Evolutionary conservation across 345 rosid genomes (phyloP).

Genomic region (Erysimum cheiranthoides): DNA sequence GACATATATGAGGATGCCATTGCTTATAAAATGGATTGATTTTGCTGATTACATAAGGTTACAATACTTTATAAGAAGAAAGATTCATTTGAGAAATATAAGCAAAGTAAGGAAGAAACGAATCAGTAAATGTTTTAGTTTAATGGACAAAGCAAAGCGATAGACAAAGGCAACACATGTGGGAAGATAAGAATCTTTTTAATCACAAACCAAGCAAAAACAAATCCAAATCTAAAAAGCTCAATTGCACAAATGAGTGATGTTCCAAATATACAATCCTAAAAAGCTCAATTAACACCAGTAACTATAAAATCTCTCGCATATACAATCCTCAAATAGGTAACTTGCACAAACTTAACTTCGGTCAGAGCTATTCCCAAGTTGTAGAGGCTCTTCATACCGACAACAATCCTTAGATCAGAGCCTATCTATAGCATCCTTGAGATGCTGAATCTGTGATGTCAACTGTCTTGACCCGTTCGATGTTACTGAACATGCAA

Average conservation of each 20-base stretch:
- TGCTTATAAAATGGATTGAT: conserved; percentile 17
- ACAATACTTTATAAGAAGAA: conserved; percentile 8
- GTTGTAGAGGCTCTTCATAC: conserved; percentile 79
- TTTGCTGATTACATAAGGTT: conserved; percentile 22
- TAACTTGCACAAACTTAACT: background rate
- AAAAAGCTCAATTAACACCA: conserved; percentile 4
- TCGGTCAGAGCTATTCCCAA: conserved; percentile 63
- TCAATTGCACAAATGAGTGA: conserved; percentile 8
- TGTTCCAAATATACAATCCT: conserved; percentile 5
- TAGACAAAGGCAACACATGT: background rate
- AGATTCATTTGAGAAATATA: background rate
- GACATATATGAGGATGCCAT: conserved; percentile 32
- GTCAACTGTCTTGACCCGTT: conserved; percentile 85
- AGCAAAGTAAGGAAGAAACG: conserved; percentile 35
- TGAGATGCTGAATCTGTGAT: conserved; percentile 77
- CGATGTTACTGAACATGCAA: conserved; percentile 79
- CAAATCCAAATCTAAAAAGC: conserved; percentile 16
- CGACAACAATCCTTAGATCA: conserved; percentile 59
- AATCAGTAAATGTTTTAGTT: conserved; percentile 29
- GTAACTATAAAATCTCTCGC: background rate
- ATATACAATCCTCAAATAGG: background rate
- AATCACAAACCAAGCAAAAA: conserved; percentile 5
- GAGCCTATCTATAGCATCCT: conserved; percentile 92
- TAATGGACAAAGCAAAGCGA: conserved; percentile 38
- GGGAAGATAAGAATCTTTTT: conserved; percentile 23